A percentile compares a stretch with the other conserved stretches of the same genome.
These are phyloP conservation scores for Dicorynia guianensis DNA, from an alignment of 306 rosid genomes.

Conservation along the genomic window DNA sequence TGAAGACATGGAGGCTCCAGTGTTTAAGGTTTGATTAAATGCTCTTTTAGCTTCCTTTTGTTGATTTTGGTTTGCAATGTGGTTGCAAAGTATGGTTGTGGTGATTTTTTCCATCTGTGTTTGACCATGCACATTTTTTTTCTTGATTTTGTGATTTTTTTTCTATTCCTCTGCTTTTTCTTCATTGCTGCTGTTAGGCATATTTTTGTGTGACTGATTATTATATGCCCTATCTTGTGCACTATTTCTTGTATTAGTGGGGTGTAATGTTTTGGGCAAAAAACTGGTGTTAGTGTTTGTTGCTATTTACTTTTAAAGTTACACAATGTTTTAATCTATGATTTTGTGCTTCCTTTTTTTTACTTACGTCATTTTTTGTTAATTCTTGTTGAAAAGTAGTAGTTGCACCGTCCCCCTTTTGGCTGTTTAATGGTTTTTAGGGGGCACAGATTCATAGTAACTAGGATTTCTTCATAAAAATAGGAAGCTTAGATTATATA, in stretches of 20 bases:
- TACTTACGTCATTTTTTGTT: too few species aligned
- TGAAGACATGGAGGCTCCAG: constrained; percentile 87
- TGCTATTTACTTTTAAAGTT: background rate
- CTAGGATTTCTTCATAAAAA: background rate
- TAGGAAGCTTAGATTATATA: background rate
- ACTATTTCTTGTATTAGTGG: background rate
- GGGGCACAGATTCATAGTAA: background rate
- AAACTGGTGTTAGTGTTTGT: background rate
- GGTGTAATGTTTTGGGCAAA: background rate
- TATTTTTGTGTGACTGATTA: constrained; percentile 9
- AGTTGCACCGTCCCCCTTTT: too few species aligned
- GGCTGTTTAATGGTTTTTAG: background rate
- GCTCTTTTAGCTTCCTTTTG: constrained; percentile 16
- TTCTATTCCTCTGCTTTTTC: background rate
- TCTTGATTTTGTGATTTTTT: background rate
- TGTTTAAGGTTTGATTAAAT: constrained; percentile 67
- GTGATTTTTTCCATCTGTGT: constrained; percentile 2
- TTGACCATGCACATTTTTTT: background rate
- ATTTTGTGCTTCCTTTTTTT: background rate
- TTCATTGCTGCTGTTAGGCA: background rate
- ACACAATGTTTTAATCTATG: too few species aligned
- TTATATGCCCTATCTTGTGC: background rate
- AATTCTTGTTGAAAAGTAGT: too few species aligned
- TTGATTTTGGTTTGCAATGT: constrained; percentile 12
- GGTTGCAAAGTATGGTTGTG: constrained; percentile 14